These are phyloP conservation scores for Amphichorda felina DNA, from an alignment of 2,329 filamentous ascomycete species.

Conservation along the genomic window DNA sequence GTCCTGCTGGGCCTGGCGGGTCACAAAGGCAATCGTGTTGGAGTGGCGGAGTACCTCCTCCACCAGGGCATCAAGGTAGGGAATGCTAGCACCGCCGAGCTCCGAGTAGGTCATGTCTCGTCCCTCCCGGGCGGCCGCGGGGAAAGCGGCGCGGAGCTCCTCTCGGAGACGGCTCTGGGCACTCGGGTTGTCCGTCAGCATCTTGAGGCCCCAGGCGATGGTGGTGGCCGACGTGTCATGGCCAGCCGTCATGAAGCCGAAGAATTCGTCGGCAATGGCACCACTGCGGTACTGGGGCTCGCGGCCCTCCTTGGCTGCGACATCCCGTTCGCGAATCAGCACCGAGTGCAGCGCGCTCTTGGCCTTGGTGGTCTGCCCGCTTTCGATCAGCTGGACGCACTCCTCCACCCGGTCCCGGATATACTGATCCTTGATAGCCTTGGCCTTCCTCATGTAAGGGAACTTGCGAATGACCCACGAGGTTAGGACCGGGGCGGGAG, in stretches of 20 bases:
- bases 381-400: too few relatives aligned
- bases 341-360: too few relatives aligned
- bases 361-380: too few relatives aligned
- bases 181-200: conserved; percentile 5
- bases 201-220: conserved; percentile 14
- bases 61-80: conserved; percentile 18
- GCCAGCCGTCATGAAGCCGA: conserved; percentile 15
- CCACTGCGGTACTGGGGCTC: conserved; percentile 12
- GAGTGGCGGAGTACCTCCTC: conserved; percentile 18
- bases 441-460: too few relatives aligned
- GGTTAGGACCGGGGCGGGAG: too few relatives aligned
- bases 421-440: too few relatives aligned
- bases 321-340: too few relatives aligned
- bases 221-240: conserved; percentile 19
- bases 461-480: too few relatives aligned
- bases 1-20: conserved; percentile 8
- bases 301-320: conserved; percentile 15
- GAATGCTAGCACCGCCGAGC: too few relatives aligned
- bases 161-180: conserved; percentile 11
- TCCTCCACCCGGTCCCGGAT: too few relatives aligned
- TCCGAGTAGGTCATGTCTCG: too few relatives aligned
- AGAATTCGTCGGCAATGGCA: conserved; percentile 16
- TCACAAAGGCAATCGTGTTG: conserved; percentile 4
- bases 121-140: conserved; percentile 7
- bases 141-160: conserved; percentile 7